These are phyloP conservation scores for Stagonosporopsis vannaccii DNA, from an alignment of 2,329 filamentous ascomycete species.

Conservation along the genomic window DNA sequence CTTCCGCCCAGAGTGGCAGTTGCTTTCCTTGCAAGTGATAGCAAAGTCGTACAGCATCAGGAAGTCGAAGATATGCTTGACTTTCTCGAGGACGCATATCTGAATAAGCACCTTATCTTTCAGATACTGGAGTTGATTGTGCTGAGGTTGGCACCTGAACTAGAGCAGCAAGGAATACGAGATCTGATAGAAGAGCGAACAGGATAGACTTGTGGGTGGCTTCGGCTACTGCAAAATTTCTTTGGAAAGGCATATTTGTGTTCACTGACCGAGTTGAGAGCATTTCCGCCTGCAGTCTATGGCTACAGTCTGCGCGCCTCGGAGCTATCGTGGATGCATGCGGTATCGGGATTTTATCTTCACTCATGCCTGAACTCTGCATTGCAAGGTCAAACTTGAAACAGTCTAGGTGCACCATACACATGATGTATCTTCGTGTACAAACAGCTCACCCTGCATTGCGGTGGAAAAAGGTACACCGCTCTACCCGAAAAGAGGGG, in stretches of 20 bases:
- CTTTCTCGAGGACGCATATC: conserved; percentile 80
- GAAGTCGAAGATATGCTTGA: conserved; percentile 68
- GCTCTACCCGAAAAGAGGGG: conserved; percentile 38
- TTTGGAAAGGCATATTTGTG: neutral
- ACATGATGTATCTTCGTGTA: conserved; percentile 29
- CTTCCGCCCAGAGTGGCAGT: conserved; percentile 55
- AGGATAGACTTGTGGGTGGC: conserved; percentile 32
- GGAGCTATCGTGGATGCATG: neutral
- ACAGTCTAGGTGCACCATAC: conserved; percentile 11
- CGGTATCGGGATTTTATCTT: neutral
- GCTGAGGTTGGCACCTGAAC: conserved; percentile 83
- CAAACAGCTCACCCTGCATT: conserved; percentile 41
- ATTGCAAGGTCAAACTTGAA: neutral
- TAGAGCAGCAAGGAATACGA: conserved; percentile 73
- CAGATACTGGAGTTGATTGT: conserved; percentile 80
- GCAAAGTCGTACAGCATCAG: conserved; percentile 65
- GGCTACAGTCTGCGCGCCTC: neutral
- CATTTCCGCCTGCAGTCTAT: neutral
- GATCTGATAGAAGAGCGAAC: conserved; percentile 79
- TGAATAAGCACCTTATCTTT: conserved; percentile 93
- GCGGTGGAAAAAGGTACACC: conserved; percentile 35
- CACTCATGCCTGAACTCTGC: neutral
- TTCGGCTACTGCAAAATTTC: neutral
- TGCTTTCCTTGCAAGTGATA: conserved; percentile 39
- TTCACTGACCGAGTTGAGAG: neutral